phyloP scores from a whole-genome alignment of 768 basidiomycete genomes.

The Megacollybia marginata region DNA sequence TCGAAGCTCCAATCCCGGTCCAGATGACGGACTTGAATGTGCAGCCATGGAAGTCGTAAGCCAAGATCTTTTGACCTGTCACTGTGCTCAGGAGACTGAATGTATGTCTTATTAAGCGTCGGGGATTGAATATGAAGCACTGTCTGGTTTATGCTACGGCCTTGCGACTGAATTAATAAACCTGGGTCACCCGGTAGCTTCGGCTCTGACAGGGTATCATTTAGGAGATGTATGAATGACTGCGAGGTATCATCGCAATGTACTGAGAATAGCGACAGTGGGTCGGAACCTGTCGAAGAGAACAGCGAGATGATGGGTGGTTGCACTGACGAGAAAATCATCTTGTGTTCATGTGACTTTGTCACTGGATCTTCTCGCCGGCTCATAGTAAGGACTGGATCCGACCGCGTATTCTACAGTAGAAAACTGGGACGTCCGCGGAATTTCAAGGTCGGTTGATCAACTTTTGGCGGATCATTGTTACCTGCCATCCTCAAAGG shows the following conservation, averaged over 20 bases:
- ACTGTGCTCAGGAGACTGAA: constrained; percentile 45
- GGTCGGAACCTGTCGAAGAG: constrained; percentile 62
- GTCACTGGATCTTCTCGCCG: too few relatives aligned
- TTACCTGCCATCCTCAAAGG: too few relatives aligned
- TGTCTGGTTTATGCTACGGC: constrained; percentile 45
- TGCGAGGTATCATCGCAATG: constrained; percentile 51
- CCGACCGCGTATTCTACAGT: too few relatives aligned
- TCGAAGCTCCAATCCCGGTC: constrained; percentile 69
- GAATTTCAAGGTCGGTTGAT: too few relatives aligned
- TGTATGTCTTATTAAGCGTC: constrained; percentile 57
- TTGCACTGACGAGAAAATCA: constrained; percentile 57
- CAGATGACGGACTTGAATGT: constrained; percentile 66
- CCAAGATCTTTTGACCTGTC: constrained; percentile 32
- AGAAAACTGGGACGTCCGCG: too few relatives aligned
- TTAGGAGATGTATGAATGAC: constrained; percentile 57
- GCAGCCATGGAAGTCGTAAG: constrained; percentile 66
- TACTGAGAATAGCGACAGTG: constrained; percentile 43
- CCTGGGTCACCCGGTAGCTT: constrained; percentile 33
- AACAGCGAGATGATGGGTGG: constrained; percentile 63
- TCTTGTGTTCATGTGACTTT: constrained; percentile 13
- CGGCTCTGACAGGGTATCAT: constrained; percentile 50
- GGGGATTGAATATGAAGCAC: constrained; percentile 80
- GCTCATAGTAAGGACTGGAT: too few relatives aligned
- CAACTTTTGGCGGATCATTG: too few relatives aligned
- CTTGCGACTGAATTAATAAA: constrained; percentile 29